Evolutionary conservation across 129 eudicot genomes (phyloP).

Genomic region (Smallanthus sonchifolius): DNA sequence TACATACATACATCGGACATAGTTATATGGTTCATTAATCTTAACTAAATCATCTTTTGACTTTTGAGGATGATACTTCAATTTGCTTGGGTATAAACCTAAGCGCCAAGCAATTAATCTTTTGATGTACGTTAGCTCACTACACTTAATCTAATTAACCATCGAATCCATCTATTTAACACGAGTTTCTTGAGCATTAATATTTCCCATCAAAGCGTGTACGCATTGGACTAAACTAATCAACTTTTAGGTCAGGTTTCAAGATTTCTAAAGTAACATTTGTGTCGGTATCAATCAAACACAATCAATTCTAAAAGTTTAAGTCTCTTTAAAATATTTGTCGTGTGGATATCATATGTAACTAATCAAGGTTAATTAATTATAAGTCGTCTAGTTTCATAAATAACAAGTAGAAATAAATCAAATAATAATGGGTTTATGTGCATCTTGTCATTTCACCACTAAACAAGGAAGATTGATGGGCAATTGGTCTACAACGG

Average conservation of each 20-base stretch:
- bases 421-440: conserved; percentile 4
- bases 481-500: conserved; percentile 29
- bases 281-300: conserved; percentile 22
- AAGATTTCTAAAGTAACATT: not conserved
- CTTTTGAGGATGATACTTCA: no score
- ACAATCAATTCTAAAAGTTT: conserved; percentile 2
- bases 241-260: conserved; percentile 7
- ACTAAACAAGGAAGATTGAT: not conserved
- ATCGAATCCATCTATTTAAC: no score
- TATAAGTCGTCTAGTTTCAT: not conserved
- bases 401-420: not conserved
- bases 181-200: not conserved
- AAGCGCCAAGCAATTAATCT: no score
- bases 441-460: conserved; percentile 18
- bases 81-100: no score
- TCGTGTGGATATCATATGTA: conserved; percentile 5
- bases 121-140: no score
- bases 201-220: not conserved
- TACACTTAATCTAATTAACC: no score
- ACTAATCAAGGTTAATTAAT: not conserved
- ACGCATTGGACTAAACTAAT: not conserved
- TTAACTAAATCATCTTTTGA: no score
- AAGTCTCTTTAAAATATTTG: not conserved
- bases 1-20: no score
- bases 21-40: no score